phyloP scores from a whole-genome alignment of 2,329 filamentous ascomycete species.

The Rutstroemia sp. region DNA sequence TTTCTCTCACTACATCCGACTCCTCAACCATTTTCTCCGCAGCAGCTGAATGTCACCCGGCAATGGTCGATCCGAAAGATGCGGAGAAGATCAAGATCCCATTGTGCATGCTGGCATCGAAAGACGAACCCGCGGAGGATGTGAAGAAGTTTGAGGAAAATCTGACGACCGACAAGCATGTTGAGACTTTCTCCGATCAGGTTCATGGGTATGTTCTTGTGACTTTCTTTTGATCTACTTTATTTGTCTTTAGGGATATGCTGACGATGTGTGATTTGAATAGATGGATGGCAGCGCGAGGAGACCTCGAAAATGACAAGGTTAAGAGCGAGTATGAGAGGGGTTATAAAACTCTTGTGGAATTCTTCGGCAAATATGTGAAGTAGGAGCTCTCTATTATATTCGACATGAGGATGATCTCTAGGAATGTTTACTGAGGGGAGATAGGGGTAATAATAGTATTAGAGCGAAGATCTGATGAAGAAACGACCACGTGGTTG shows the following conservation, averaged over 20 bases:
- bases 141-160: slow-evolving; percentile 38
- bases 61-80: slow-evolving; percentile 57
- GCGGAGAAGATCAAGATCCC: slow-evolving; percentile 54
- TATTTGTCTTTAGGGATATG: neutral
- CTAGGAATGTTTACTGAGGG: neutral
- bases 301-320: slow-evolving; percentile 38
- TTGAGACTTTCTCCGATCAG: slow-evolving; percentile 44
- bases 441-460: neutral
- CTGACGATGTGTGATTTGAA: neutral
- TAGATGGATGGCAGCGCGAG: slow-evolving; percentile 47
- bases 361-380: slow-evolving; percentile 38
- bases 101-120: slow-evolving; percentile 55
- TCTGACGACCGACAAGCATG: slow-evolving; percentile 36
- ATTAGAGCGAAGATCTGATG: neutral
- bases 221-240: too few species aligned
- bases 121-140: slow-evolving; percentile 47
- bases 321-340: slow-evolving; percentile 41
- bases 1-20: slow-evolving; percentile 17
- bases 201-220: slow-evolving; percentile 36
- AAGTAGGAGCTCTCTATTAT: slow-evolving; percentile 1
- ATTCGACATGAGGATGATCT: neutral
- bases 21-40: slow-evolving; percentile 40
- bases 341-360: slow-evolving; percentile 39
- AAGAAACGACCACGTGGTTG: neutral
- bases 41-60: slow-evolving; percentile 48